Conservation (phyloP, 1,284 basidiomycete species). For the Rhodofomes roseus region DNA sequence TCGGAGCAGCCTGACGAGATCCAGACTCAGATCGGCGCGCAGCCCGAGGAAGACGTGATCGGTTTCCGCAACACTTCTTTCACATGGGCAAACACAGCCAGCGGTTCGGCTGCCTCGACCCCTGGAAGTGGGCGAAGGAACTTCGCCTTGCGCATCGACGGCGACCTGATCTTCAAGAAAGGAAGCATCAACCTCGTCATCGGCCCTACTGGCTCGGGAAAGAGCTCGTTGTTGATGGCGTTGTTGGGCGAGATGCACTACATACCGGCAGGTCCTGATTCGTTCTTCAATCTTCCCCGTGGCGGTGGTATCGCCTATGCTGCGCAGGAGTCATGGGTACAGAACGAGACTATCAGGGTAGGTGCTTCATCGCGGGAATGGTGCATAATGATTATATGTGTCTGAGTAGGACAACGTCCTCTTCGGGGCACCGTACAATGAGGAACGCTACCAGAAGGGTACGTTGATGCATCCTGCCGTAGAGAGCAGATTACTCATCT, state of each 20-base stretch:
- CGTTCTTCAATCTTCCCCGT: conserved; percentile 66
- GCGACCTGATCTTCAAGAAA: conserved; percentile 53
- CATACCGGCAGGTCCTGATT: conserved; percentile 43
- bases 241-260: conserved; percentile 66
- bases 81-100: conserved; percentile 33
- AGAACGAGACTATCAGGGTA: conserved; percentile 48
- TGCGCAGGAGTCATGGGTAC: conserved; percentile 76
- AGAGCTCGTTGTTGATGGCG: conserved; percentile 50
- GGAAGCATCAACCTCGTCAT: conserved; percentile 60
- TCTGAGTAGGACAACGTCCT: conserved; percentile 37
- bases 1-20: conserved; percentile 18
- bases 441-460: conserved; percentile 42
- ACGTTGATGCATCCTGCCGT: background rate
- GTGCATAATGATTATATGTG: background rate
- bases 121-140: conserved; percentile 28
- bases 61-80: conserved; percentile 41
- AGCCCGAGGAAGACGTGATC: conserved; percentile 24
- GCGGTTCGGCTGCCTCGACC: conserved; percentile 17
- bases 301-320: conserved; percentile 67
- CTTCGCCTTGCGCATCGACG: conserved; percentile 47
- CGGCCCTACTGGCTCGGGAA: conserved; percentile 56
- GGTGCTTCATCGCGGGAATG: background rate
- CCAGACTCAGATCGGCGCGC: conserved; percentile 2
- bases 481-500: background rate
- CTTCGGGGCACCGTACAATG: conserved; percentile 40